phyloP scores from a whole-genome alignment of 306 rosid species.

The Quercus cerris region DNA sequence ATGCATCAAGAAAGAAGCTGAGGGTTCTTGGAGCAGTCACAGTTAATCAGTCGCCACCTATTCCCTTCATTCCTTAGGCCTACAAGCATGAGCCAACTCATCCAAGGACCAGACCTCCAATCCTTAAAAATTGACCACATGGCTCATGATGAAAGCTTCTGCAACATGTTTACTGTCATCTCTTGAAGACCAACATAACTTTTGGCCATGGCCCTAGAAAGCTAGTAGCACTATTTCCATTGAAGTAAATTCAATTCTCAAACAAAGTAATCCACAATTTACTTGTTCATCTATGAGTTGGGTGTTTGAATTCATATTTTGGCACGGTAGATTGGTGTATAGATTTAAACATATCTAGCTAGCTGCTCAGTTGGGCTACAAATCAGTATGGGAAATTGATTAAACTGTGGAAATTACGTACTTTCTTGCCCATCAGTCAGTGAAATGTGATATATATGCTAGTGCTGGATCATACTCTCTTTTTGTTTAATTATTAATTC shows the following conservation, averaged over 20 bases:
- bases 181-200: slow-evolving; percentile 60
- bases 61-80: slow-evolving; percentile 46
- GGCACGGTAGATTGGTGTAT: slow-evolving; percentile 50
- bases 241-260: slow-evolving; percentile 19
- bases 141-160: slow-evolving; percentile 58
- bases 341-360: slow-evolving; percentile 45
- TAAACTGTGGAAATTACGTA: slow-evolving; percentile 35
- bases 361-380: slow-evolving; percentile 23
- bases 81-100: slow-evolving; percentile 64
- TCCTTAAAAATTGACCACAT: slow-evolving; percentile 26
- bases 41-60: slow-evolving; percentile 34
- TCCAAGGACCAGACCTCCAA: slow-evolving; percentile 62
- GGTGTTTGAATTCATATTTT: slow-evolving; percentile 24
- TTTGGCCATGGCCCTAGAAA: slow-evolving; percentile 74
- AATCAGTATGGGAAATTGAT: slow-evolving; percentile 29
- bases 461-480: slow-evolving; percentile 13
- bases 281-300: slow-evolving; percentile 3
- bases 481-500: background rate
- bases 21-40: slow-evolving; percentile 78
- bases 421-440: slow-evolving; percentile 24
- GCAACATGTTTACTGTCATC: slow-evolving; percentile 64
- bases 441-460: slow-evolving; percentile 2
- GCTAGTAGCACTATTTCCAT: slow-evolving; percentile 50
- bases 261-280: background rate
- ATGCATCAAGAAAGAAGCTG: slow-evolving; percentile 53